Evolutionary conservation across 257 asterid genomes (phyloP), one percentile per base, ranked within the genome.

Genomic region (Penstemon newberryi): DNA sequence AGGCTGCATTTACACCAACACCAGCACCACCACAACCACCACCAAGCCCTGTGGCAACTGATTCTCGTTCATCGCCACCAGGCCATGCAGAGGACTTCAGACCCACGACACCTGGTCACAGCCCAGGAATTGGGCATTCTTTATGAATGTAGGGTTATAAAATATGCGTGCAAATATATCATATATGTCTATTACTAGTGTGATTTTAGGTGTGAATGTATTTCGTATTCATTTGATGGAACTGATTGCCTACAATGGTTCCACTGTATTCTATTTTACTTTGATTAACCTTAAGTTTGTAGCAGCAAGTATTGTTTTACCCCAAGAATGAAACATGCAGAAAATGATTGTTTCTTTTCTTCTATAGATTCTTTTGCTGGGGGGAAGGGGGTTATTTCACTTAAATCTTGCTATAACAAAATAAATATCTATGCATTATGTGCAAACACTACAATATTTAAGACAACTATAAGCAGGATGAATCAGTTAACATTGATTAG

Each of bases 101-200:
- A 8, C 94, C 90, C 9, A 87, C 89, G 0, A 56, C 76, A 46
- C 94, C 90, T 3, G 94, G 90, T 33, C 88, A 66, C 69, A 84
- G 94, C 72, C 94, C 89, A 4, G 90, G 89, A 39, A 84, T 84
- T 51, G 90, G 94, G 5, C 84, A 87, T 71, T 69, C 74, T 56
- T 49, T 67, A 5, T 58, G 71, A 63, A 57, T 18, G 18, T 45
- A 65, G 71, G 77, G 66, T 25, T 73, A 36, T 46, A 66, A 5
- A 43, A 36, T 49, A 5, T 25, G 58, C 57, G 59, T n/a, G 59
- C 45, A 25, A 44, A 9, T 3, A 47, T 44, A 61, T 25, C 33
- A 25, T 43, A 40, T 49, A 3, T 15, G 37, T 75, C 40, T 59
- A 33, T 47, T 7, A 38, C 9, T 38, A 45, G 25, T 56, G 6